These are phyloP conservation scores for Boletus tylopilopsis DNA, from an alignment of 768 basidiomycete genomes.

Conservation along the genomic window DNA sequence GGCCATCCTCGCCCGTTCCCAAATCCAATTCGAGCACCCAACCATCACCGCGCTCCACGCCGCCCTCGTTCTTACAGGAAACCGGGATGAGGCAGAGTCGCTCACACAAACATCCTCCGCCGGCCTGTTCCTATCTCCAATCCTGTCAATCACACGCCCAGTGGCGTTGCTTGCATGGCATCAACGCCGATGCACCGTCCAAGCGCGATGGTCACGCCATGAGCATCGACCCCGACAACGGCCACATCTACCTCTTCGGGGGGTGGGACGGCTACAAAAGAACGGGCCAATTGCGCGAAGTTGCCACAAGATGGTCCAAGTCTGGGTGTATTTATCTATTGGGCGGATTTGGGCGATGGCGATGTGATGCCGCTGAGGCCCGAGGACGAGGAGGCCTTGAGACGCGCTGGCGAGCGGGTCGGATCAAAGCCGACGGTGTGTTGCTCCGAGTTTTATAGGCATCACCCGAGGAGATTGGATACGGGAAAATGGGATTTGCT, in stretches of 20 bases:
- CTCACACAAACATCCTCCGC: conserved; percentile 47
- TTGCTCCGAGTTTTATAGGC: conserved; percentile 74
- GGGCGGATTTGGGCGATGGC: conserved; percentile 60
- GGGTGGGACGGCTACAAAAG: conserved; percentile 69
- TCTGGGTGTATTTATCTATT: conserved; percentile 69
- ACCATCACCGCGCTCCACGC: conserved; percentile 63
- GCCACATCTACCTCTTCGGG: conserved; percentile 70
- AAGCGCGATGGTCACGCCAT: conserved; percentile 78
- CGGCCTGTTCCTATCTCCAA: conserved; percentile 60
- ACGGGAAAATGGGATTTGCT: conserved; percentile 71
- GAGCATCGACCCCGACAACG: conserved; percentile 66
- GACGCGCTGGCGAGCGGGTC: conserved; percentile 21
- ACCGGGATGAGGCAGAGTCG: conserved; percentile 57
- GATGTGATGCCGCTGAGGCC: conserved; percentile 37
- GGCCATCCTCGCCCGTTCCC: conserved; percentile 19
- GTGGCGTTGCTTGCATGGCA: conserved; percentile 59
- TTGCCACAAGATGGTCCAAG: conserved; percentile 78
- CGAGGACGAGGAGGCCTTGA: conserved; percentile 18
- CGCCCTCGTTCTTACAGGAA: conserved; percentile 59
- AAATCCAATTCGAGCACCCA: conserved; percentile 55
- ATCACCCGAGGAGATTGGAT: conserved; percentile 39
- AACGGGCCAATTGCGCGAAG: conserved; percentile 70
- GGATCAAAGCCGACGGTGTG: conserved; percentile 27
- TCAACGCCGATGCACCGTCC: conserved; percentile 60
- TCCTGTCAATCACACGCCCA: conserved; percentile 53